Conservation (phyloP, 1,139 yeast genomes). For the Candida dubliniensis region DNA sequence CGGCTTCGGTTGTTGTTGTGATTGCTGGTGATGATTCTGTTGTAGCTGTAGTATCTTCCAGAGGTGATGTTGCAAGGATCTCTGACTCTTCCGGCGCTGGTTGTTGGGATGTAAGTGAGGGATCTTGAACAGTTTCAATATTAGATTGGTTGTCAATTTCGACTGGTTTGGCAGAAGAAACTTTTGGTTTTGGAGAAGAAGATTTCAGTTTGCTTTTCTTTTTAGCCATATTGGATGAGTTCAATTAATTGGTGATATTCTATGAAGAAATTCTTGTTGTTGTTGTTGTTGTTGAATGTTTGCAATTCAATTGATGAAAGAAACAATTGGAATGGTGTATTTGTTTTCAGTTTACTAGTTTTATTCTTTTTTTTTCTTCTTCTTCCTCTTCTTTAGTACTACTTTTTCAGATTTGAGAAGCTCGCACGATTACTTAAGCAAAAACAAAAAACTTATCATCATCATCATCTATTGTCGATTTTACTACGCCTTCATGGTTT, state of each 20-base stretch:
- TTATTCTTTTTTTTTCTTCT: slow-evolving; percentile 1
- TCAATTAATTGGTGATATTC: background rate
- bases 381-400: background rate
- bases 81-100: background rate
- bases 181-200: background rate
- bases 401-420: no score
- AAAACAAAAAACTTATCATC: no score
- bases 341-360: background rate
- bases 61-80: background rate
- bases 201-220: slow-evolving; percentile 3
- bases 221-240: background rate
- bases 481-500: no score
- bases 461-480: no score
- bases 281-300: no score
- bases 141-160: background rate
- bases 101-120: background rate
- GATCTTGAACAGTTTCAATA: background rate
- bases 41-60: background rate
- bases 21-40: background rate
- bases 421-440: no score
- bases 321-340: background rate
- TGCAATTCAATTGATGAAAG: background rate
- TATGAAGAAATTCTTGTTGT: background rate
- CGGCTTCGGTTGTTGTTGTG: background rate
- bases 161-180: background rate